Conservation (phyloP, 2,329 filamentous ascomycete species). For the Lasiodiplodia citricola region DNA sequence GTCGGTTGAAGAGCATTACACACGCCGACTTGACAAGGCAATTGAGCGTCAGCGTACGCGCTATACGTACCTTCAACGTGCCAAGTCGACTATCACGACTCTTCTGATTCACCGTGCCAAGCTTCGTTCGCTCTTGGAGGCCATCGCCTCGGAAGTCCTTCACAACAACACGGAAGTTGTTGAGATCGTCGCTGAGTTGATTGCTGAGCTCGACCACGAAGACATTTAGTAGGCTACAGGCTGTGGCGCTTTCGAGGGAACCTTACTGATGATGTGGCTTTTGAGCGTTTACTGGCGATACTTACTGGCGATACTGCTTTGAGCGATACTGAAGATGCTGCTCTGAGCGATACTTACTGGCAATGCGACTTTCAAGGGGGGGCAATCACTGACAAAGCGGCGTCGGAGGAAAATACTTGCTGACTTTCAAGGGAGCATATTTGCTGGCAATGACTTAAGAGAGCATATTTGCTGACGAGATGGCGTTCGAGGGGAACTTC, state of each 20-base stretch:
- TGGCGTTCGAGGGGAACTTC: neutral
- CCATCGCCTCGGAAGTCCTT: neutral
- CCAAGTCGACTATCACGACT: neutral
- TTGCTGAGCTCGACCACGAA: neutral
- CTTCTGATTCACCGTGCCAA: neutral
- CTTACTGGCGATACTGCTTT: neutral
- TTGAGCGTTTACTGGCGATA: too few relatives aligned
- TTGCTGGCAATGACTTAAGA: neutral
- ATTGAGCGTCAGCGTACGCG: neutral
- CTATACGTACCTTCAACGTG: neutral
- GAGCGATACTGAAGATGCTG: neutral
- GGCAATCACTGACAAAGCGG: neutral
- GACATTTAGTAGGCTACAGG: neutral
- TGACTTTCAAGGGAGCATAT: too few relatives aligned
- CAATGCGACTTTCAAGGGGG: too few relatives aligned
- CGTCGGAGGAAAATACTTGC: too few relatives aligned
- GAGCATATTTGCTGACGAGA: neutral
- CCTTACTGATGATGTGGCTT: too few relatives aligned
- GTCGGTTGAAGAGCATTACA: constrained; percentile 37
- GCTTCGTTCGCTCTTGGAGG: neutral
- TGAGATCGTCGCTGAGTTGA: neutral
- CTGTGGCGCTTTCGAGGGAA: neutral
- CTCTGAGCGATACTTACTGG: too few relatives aligned
- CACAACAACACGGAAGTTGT: neutral
- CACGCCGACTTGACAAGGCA: constrained; percentile 30